Evolutionary conservation across 345 rosid species (phyloP), one percentile per base, ranked within the genome.

Genomic region (Boechera divaricarpa): DNA sequence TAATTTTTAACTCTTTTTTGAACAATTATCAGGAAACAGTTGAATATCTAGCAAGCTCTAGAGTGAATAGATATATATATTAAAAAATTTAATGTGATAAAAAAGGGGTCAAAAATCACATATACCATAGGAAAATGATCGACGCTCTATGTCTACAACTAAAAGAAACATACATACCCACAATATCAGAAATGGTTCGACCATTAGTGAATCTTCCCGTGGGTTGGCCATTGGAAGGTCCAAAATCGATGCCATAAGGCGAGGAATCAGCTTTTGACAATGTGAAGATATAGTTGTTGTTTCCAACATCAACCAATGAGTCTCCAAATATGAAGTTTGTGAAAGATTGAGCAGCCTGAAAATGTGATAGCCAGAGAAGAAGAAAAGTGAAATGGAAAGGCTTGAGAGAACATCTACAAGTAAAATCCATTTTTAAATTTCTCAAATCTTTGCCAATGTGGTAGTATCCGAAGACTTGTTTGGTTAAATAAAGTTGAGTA

Each of bases 141-240:
- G 24, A 21, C 24, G 24, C 24, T 21, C 24, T 33, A 33, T 33
- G 7, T 35, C 7, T 35, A 53, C 33, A 6, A 5, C 11, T 15
- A n/a, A 35, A 58, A 32, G 7, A 57, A 57, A 35, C 29, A 59
- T 13, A 74, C 63, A 1, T 81, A 88, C 97, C 93, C 8, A 91
- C 78, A 5, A 90, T 87, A 78, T 92, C 98, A 47, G 90, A 93
- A 38, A 94, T 92, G 81, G 98, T 94, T 66, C 92, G 82, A 15
- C 97, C 98, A 70, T 86, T 88, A 65, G 92, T 85, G 79, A 88
- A 92, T 80, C 96, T 78, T 41, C 93, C 90, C n/a, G 90, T 84
- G 31, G 91, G 90, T 55, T 21, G 80, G 35, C 96, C 97, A 10
- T 86, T 87, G 2, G 87, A 87, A 70, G 90, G 87, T 85, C 73